Percentiles rank a stretch among this genome's conserved stretches.
These are phyloP conservation scores for Tuber borchii DNA, from an alignment of 495 filamentous ascomycete species.

Conservation along the genomic window DNA sequence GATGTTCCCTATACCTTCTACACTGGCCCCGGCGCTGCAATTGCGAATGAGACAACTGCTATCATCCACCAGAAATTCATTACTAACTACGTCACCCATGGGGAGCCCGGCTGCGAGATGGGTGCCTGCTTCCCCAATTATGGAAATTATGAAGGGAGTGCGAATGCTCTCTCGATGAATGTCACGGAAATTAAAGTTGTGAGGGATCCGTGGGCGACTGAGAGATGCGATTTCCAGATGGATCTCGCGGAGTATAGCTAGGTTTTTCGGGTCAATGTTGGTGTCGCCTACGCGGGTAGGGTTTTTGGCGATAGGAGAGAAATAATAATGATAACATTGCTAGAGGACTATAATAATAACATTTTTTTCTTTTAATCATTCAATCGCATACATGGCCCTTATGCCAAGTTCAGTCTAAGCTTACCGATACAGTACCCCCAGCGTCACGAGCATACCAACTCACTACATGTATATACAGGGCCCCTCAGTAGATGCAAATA, in stretches of 20 bases:
- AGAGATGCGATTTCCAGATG: conserved; percentile 24
- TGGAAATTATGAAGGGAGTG: conserved; percentile 9
- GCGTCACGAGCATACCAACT: neutral
- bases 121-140: conserved; percentile 13
- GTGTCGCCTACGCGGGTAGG: neutral
- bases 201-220: conserved; percentile 26
- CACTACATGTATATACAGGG: neutral
- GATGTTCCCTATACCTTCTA: conserved; percentile 55
- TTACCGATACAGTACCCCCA: neutral
- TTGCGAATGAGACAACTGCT: conserved; percentile 40
- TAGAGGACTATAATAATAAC: neutral
- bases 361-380: neutral
- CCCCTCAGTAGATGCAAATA: too few relatives aligned
- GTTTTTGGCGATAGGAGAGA: neutral
- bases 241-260: conserved; percentile 1
- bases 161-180: conserved; percentile 24
- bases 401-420: neutral
- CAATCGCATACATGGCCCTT: neutral
- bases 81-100: conserved; percentile 19
- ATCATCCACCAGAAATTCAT: conserved; percentile 30
- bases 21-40: conserved; percentile 45
- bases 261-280: neutral
- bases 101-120: conserved; percentile 28
- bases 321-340: neutral
- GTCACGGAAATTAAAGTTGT: conserved; percentile 19